Percentiles rank a stretch among this genome's conserved stretches.
These are phyloP conservation scores for Pleurotus tuber-regium DNA, from an alignment of 768 basidiomycete species.

Conservation along the genomic window DNA sequence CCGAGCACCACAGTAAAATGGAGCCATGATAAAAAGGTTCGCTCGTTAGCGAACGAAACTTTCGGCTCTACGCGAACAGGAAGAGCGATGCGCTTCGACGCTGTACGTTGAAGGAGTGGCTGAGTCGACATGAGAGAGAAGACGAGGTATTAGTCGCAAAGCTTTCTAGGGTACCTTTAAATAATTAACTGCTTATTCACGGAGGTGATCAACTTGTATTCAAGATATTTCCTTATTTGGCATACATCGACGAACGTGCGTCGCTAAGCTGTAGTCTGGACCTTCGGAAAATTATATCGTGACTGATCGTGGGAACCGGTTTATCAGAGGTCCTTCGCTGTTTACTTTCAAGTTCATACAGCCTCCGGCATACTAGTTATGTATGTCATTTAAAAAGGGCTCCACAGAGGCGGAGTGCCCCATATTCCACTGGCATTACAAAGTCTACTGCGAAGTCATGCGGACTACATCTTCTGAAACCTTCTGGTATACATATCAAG, in stretches of 20 bases:
- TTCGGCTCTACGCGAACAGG: constrained; percentile 94
- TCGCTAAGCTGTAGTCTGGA: too few relatives aligned
- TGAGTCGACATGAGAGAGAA: constrained; percentile 82
- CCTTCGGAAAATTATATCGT: too few relatives aligned
- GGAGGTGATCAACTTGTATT: constrained; percentile 3
- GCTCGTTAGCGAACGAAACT: constrained; percentile 92
- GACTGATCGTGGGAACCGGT: too few relatives aligned
- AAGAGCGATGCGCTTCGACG: constrained; percentile 93
- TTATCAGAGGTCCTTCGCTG: too few relatives aligned
- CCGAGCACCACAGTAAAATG: constrained; percentile 98
- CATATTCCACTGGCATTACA: too few relatives aligned
- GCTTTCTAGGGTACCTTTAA: neutral
- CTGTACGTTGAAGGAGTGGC: constrained; percentile 93
- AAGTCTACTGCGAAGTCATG: too few relatives aligned
- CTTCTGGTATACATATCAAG: too few relatives aligned
- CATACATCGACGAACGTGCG: constrained; percentile 6
- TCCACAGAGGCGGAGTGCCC: too few relatives aligned
- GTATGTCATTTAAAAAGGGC: too few relatives aligned
- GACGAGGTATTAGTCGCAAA: neutral
- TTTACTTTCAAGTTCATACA: too few relatives aligned
- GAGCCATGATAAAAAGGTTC: constrained; percentile 97
- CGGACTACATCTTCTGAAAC: too few relatives aligned
- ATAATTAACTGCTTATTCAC: constrained; percentile 1
- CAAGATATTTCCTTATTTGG: neutral
- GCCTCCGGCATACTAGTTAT: too few relatives aligned